phyloP scores from a whole-genome alignment of 2,329 filamentous ascomycete genomes.

The Periconia digitata region DNA sequence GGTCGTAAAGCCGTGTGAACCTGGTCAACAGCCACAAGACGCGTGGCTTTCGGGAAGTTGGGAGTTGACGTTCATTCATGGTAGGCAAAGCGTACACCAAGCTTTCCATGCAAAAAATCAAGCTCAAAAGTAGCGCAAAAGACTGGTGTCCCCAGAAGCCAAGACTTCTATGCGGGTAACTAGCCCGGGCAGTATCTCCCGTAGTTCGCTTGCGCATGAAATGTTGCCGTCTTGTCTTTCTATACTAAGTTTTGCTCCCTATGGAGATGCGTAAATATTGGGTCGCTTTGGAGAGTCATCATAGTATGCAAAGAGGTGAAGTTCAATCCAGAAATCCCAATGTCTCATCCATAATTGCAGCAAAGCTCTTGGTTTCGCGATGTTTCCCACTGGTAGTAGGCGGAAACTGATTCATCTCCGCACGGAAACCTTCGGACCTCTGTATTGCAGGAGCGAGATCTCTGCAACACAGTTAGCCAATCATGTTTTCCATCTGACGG shows the following conservation, averaged over 20 bases:
- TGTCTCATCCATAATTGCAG: conserved; percentile 40
- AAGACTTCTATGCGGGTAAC: neutral
- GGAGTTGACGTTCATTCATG: neutral
- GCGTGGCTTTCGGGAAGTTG: neutral
- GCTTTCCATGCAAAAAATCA: neutral
- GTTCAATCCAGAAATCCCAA: conserved; percentile 34
- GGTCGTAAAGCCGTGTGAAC: neutral
- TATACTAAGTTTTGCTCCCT: neutral
- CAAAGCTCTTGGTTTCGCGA: conserved; percentile 39
- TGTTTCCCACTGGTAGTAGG: conserved; percentile 39
- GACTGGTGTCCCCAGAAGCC: neutral
- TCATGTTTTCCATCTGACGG: neutral
- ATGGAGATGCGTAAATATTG: neutral
- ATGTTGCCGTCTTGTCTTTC: neutral
- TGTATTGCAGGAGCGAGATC: conserved; percentile 51
- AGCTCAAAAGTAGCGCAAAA: neutral
- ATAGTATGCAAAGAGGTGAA: neutral
- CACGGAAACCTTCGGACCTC: conserved; percentile 48
- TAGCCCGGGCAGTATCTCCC: neutral
- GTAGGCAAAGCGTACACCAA: neutral
- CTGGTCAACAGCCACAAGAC: neutral
- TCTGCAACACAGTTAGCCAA: conserved; percentile 30
- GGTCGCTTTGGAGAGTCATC: neutral
- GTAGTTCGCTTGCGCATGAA: neutral
- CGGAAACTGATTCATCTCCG: conserved; percentile 36